Conservation (phyloP, 441 rosid species). For the Populus tomentosa region DNA sequence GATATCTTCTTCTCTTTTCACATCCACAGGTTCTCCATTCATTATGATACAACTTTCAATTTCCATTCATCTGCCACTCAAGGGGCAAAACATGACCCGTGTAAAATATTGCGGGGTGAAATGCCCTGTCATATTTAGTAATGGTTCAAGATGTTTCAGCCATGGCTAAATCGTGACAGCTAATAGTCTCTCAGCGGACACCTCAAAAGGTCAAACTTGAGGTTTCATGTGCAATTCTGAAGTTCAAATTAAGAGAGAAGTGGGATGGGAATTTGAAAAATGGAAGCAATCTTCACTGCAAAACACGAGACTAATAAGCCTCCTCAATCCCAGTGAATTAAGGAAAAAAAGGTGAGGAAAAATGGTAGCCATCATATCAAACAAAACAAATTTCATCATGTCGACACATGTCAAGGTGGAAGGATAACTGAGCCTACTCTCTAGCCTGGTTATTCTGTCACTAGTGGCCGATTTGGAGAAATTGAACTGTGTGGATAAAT, state of each 20-base stretch:
- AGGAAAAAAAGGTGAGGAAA: background rate
- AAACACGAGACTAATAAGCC: background rate
- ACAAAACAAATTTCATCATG: background rate
- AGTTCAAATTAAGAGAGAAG: background rate
- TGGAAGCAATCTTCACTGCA: background rate
- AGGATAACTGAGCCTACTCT: background rate
- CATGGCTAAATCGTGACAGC: background rate
- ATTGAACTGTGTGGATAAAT: background rate
- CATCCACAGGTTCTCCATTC: background rate
- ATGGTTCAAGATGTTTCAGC: background rate
- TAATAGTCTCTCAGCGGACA: background rate
- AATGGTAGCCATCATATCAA: background rate
- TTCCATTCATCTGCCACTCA: background rate
- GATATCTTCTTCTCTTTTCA: background rate
- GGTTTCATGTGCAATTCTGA: background rate
- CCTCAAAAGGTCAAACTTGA: background rate
- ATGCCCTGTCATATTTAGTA: background rate
- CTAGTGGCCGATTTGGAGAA: background rate
- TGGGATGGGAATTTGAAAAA: background rate
- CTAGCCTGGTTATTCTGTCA: background rate
- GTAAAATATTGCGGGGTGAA: background rate
- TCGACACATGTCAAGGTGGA: background rate
- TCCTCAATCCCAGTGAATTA: background rate
- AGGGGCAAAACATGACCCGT: background rate
- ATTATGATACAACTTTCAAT: conserved; percentile 5